Base-by-base conservation (phyloP, 495 filamentous ascomycete genomes). In the Penicillium bovifimosum region DNA sequence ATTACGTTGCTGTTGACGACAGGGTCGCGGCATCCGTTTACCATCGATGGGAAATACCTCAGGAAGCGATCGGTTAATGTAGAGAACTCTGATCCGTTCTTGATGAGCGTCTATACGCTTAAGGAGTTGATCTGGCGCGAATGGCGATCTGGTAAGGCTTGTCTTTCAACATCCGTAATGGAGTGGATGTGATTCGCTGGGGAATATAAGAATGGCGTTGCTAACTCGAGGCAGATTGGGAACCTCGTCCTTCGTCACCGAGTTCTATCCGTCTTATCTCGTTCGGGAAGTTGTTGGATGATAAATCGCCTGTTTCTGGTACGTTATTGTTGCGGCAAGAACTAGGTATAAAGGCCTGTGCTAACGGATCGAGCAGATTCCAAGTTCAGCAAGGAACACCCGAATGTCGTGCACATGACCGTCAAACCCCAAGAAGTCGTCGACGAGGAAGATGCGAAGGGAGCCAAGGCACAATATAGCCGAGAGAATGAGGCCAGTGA, bases 321-420 rank as follows among this genome's bases (percentile, higher is more conserved):
- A 68, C 54, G 62, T 63, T 32, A 43, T 39, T 28, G 45, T n/a
- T 7, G 31, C 40, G 16, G 2, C 14, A 6, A 20, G 18, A 24
- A 24, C 35, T 26, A 16, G 3, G 9, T 33, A 5, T 16, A 16
- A 13, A 47, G 6, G 5, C 10, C 7, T 8, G 13, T 29, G 10
- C 58, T 63, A 34, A 55, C 53, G 44, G 14, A 29, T 16, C 3
- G 13, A 47, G 14, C 60, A 96, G 91, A 95, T 44, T 92, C 87
- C 60, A 83, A 81, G 41, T 91, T 96, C 61, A 86, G 77, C 53
- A 68, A 75, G 24, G 86, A 85, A 42, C 75, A 86, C 20, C 75
- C 76, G 6, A 95, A 95, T 59, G 88, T 95, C 45, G 83, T 96
- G 11, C 91, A 96, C 71, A 95, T 96, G 91, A 93, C 88, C 17